phyloP scores from a whole-genome alignment of 1,284 basidiomycete species.

The Polyporus tsugae region DNA sequence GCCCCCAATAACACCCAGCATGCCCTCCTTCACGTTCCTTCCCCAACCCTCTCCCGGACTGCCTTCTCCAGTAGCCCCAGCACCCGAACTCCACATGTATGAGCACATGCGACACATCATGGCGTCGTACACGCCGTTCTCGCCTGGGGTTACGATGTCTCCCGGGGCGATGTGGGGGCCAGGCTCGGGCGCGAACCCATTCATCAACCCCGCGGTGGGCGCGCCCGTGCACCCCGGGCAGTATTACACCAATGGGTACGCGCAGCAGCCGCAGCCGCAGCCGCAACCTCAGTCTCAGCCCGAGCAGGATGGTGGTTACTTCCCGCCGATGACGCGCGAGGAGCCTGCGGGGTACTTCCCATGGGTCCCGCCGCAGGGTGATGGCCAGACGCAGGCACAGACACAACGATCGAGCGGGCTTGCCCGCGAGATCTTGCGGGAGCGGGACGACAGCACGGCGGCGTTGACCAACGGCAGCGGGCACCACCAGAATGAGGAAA shows the following conservation, averaged over 20 bases:
- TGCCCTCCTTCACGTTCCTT: slow-evolving; percentile 79
- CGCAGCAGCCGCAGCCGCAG: slow-evolving; percentile 21
- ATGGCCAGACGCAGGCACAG: slow-evolving; percentile 18
- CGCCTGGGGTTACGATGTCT: slow-evolving; percentile 74
- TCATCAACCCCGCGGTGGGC: slow-evolving; percentile 73
- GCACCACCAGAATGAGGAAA: slow-evolving; percentile 13
- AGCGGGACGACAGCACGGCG: slow-evolving; percentile 28
- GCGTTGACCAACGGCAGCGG: slow-evolving; percentile 18
- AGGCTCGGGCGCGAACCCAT: slow-evolving; percentile 57
- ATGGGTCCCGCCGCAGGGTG: slow-evolving; percentile 42
- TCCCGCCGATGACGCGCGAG: slow-evolving; percentile 40
- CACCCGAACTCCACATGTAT: slow-evolving; percentile 9
- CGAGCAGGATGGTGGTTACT: slow-evolving; percentile 33
- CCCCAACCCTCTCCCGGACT: slow-evolving; percentile 49
- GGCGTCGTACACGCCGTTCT: slow-evolving; percentile 54
- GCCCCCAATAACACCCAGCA: slow-evolving; percentile 80
- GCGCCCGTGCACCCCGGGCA: slow-evolving; percentile 58
- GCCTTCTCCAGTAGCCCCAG: slow-evolving; percentile 26
- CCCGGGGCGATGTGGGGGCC: slow-evolving; percentile 76
- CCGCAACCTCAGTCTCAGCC: slow-evolving; percentile 21
- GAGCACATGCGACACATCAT: slow-evolving; percentile 37
- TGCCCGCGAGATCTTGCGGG: slow-evolving; percentile 50
- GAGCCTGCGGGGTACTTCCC: slow-evolving; percentile 55
- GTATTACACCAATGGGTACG: slow-evolving; percentile 20
- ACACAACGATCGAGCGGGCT: slow-evolving; percentile 41